Evolutionary conservation across 371 early-diverging fungal genomes (phyloP).

Genomic region (Choanephora cucurbitarum): DNA sequence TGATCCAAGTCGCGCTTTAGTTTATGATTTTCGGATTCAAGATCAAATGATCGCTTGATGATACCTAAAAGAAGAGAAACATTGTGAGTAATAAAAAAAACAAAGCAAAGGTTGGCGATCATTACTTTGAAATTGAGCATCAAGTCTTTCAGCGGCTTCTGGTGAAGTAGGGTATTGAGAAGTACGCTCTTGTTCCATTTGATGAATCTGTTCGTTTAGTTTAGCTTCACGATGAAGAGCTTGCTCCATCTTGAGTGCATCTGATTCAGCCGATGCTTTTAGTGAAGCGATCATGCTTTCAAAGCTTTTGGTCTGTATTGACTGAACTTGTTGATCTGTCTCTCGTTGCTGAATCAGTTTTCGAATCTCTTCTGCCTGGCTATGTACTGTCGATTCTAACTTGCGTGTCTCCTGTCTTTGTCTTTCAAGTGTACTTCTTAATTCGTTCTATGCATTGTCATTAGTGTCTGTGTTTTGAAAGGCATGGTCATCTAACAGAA

Average conservation of each 20-base stretch:
- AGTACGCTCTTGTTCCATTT: background rate
- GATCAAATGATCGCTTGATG: background rate
- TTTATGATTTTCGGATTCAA: slow-evolving; percentile 26
- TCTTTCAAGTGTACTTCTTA: slow-evolving; percentile 4
- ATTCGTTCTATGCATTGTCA: slow-evolving; percentile 1
- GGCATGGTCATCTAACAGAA: background rate
- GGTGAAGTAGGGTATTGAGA: background rate
- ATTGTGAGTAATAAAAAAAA: too few species aligned
- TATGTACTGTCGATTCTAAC: background rate
- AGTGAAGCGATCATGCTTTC: background rate
- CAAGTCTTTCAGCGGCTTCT: slow-evolving; percentile 1
- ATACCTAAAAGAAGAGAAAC: background rate
- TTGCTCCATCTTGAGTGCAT: background rate
- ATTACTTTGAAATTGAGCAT: slow-evolving; percentile 5
- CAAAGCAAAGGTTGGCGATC: too few species aligned
- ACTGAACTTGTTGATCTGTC: background rate
- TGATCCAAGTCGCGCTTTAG: slow-evolving; percentile 34
- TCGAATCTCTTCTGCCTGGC: background rate
- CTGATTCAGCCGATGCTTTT: background rate
- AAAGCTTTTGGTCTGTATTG: background rate
- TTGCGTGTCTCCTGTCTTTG: background rate
- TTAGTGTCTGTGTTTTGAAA: too few species aligned
- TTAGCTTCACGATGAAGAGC: slow-evolving; percentile 2
- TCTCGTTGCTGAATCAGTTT: background rate
- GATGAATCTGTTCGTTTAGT: background rate